Evolutionary conservation across 176 grass and related monocot genomes (phyloP).

Genomic region (Alopecurus myosuroides): DNA sequence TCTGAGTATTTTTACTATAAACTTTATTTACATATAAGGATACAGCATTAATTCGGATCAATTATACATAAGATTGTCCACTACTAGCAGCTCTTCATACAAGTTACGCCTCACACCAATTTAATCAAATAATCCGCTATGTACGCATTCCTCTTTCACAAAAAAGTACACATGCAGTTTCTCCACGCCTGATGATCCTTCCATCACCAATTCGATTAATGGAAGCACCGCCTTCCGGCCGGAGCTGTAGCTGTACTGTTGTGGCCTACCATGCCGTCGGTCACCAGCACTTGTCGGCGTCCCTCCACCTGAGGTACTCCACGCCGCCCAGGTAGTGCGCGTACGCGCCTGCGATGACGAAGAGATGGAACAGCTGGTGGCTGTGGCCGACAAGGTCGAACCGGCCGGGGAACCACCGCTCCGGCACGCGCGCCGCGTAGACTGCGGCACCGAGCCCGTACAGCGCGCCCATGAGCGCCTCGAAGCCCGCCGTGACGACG

Average conservation of each 20-base stretch:
- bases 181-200: background rate
- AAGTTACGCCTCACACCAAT: background rate
- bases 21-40: background rate
- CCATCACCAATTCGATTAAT: background rate
- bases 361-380: constrained; percentile 87
- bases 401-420: constrained; percentile 74
- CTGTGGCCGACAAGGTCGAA: constrained; percentile 89
- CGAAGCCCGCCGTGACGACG: constrained; percentile 31
- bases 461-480: constrained; percentile 66
- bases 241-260: background rate
- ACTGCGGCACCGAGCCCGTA: constrained; percentile 60
- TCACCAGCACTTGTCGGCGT: constrained; percentile 52
- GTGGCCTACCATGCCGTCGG: background rate
- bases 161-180: background rate
- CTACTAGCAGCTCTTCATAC: background rate
- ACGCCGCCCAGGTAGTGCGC: constrained; percentile 66
- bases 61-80: background rate
- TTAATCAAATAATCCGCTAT: background rate
- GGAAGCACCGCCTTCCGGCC: background rate
- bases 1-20: background rate
- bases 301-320: constrained; percentile 88
- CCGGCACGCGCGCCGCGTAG: constrained; percentile 61
- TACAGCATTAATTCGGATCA: background rate
- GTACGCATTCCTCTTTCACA: background rate
- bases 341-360: constrained; percentile 78